Evolutionary conservation across 257 asterid species (phyloP).

Genomic region (Datura wrightii): DNA sequence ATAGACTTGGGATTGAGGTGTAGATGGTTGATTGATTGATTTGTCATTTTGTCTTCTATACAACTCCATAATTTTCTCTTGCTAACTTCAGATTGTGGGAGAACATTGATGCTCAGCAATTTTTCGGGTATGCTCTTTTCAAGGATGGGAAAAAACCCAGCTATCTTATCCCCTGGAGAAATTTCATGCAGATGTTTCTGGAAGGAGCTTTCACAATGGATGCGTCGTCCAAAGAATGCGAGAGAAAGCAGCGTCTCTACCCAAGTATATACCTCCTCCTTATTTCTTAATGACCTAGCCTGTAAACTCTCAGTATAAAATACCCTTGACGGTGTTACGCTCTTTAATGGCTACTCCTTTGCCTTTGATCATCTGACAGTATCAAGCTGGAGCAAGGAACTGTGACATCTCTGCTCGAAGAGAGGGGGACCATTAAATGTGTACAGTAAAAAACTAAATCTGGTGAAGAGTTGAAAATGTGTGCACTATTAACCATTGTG

Average conservation of each 20-base stretch:
- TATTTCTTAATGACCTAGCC: no score
- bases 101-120: conserved; percentile 86
- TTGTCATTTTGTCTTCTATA: neutral
- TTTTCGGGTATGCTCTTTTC: conserved; percentile 85
- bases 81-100: conserved; percentile 66
- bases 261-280: conserved; percentile 54
- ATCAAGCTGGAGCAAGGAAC: conserved; percentile 73
- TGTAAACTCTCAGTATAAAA: no score
- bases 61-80: neutral
- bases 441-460: conserved; percentile 60
- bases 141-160: conserved; percentile 80
- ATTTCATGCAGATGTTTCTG: conserved; percentile 77
- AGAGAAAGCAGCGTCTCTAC: conserved; percentile 79
- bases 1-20: neutral
- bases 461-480: conserved; percentile 56
- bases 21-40: neutral
- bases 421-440: conserved; percentile 57
- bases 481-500: conserved; percentile 65
- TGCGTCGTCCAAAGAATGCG: conserved; percentile 87
- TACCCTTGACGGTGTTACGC: no score
- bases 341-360: neutral
- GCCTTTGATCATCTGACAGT: conserved; percentile 43
- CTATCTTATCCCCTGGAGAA: conserved; percentile 84
- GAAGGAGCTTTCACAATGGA: conserved; percentile 93
- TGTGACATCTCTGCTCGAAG: conserved; percentile 65